These are phyloP conservation scores for Scalesia atractyloides DNA, from an alignment of 129 eudicot genomes.

Conservation along the genomic window DNA sequence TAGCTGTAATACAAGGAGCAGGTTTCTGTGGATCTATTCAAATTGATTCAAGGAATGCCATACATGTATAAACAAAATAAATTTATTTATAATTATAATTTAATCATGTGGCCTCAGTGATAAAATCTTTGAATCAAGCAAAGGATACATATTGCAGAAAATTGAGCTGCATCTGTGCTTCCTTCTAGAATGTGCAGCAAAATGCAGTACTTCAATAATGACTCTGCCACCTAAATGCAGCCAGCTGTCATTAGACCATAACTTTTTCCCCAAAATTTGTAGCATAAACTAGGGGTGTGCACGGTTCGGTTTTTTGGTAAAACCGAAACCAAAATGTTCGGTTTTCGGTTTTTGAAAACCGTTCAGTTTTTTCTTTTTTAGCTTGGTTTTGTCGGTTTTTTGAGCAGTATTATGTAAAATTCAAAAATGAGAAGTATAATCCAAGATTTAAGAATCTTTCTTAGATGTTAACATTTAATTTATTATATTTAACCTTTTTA, in stretches of 20 bases:
- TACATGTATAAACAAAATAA: neutral
- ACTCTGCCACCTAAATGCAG: slow-evolving; percentile 64
- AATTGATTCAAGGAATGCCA: slow-evolving; percentile 42
- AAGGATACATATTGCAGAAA: slow-evolving; percentile 92
- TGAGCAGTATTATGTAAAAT: too few species aligned
- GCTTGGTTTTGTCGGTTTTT: too few species aligned
- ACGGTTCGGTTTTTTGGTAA: too few species aligned
- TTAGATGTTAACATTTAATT: too few species aligned
- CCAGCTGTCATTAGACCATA: slow-evolving; percentile 30
- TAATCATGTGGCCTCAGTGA: neutral
- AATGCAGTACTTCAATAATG: slow-evolving; percentile 70
- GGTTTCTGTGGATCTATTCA: slow-evolving; percentile 69
- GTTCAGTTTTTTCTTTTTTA: too few species aligned
- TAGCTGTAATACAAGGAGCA: slow-evolving; percentile 76
- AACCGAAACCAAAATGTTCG: too few species aligned
- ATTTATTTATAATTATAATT: neutral
- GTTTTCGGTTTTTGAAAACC: too few species aligned
- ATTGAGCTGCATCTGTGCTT: slow-evolving; percentile 70
- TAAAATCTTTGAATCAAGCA: neutral
- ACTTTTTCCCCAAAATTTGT: neutral
- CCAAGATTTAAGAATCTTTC: too few species aligned
- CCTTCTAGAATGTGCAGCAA: slow-evolving; percentile 73
- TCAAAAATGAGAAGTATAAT: too few species aligned
- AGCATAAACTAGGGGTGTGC: neutral
- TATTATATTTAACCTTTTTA: too few species aligned